A percentile compares a stretch with the other conserved stretches of the same genome.
Evolutionary conservation across 306 rosid genomes (phyloP).

Genomic region (Castanospermum australe): DNA sequence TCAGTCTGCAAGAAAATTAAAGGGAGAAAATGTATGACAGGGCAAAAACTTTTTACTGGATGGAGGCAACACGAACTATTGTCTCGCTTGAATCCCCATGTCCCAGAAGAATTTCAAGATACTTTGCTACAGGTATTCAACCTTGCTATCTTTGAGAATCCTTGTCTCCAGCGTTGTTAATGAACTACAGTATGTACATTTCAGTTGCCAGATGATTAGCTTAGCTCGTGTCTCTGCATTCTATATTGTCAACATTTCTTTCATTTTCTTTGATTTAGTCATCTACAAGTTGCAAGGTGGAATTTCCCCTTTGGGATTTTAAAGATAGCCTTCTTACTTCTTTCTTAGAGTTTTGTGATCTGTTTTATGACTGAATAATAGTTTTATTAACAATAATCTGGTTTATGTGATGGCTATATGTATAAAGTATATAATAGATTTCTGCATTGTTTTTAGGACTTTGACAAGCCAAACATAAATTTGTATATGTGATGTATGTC

Average conservation of each 20-base stretch:
- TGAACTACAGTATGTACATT: slow-evolving; percentile 5
- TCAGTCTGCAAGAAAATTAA: slow-evolving; percentile 53
- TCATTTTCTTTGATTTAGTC: slow-evolving; percentile 1
- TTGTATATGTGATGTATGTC: too few relatives aligned
- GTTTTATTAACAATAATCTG: too few relatives aligned
- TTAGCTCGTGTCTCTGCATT: slow-evolving; percentile 18
- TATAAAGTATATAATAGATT: too few relatives aligned
- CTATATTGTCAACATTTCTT: slow-evolving; percentile 1
- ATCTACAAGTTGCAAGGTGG: not conserved
- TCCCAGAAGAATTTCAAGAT: slow-evolving; percentile 50
- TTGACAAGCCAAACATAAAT: too few relatives aligned
- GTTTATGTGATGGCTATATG: too few relatives aligned
- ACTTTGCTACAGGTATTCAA: slow-evolving; percentile 60
- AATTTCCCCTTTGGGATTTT: not conserved
- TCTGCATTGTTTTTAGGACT: too few relatives aligned
- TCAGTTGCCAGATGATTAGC: slow-evolving; percentile 11
- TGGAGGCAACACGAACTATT: slow-evolving; percentile 63
- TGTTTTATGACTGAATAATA: not conserved
- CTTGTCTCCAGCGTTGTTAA: not conserved
- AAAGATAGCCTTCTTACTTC: not conserved
- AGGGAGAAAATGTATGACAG: slow-evolving; percentile 54
- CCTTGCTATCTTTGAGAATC: slow-evolving; percentile 12
- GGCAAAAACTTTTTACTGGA: slow-evolving; percentile 63
- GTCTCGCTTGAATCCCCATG: slow-evolving; percentile 62
- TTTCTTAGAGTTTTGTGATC: not conserved